These are phyloP conservation scores for Aegilops bicornis DNA, from an alignment of 176 grass and related monocot genomes.

Conservation along the genomic window DNA sequence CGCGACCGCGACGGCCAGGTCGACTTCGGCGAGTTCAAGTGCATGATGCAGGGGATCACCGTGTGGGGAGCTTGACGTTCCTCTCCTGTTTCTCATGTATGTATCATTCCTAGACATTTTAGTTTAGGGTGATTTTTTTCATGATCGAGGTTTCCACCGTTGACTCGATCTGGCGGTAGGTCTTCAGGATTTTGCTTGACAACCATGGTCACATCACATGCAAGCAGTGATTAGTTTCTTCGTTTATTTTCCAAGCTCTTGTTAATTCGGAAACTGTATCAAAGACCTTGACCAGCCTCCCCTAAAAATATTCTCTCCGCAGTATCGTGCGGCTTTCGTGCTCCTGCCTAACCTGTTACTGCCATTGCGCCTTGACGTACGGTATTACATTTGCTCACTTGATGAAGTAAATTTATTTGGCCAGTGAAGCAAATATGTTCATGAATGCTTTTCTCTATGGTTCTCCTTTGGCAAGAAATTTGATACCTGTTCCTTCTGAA, in stretches of 20 bases:
- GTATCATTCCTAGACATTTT: conserved; percentile 29
- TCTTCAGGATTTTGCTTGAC: background rate
- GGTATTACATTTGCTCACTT: background rate
- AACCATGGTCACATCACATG: background rate
- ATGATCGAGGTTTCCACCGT: conserved; percentile 5
- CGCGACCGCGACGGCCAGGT: conserved; percentile 73
- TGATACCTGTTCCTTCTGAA: background rate
- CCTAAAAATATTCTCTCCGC: conserved; percentile 12
- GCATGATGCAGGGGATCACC: conserved; percentile 92
- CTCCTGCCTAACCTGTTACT: conserved; percentile 13
- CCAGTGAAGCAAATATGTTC: background rate
- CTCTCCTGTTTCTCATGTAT: conserved; percentile 25
- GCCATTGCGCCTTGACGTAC: background rate
- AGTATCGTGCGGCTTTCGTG: conserved; percentile 17
- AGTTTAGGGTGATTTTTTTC: conserved; percentile 8
- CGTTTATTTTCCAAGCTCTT: background rate
- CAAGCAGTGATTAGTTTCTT: background rate
- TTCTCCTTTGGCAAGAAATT: background rate
- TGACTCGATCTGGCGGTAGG: conserved; percentile 25
- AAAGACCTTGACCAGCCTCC: conserved; percentile 15
- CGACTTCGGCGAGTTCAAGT: conserved; percentile 93
- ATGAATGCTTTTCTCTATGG: background rate
- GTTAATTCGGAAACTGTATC: conserved; percentile 22
- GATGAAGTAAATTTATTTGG: background rate
- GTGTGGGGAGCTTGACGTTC: conserved; percentile 49